Evolutionary conservation across 345 rosid genomes (phyloP), one percentile per base, ranked within the genome.

Genomic region (Trapa bicornis): DNA sequence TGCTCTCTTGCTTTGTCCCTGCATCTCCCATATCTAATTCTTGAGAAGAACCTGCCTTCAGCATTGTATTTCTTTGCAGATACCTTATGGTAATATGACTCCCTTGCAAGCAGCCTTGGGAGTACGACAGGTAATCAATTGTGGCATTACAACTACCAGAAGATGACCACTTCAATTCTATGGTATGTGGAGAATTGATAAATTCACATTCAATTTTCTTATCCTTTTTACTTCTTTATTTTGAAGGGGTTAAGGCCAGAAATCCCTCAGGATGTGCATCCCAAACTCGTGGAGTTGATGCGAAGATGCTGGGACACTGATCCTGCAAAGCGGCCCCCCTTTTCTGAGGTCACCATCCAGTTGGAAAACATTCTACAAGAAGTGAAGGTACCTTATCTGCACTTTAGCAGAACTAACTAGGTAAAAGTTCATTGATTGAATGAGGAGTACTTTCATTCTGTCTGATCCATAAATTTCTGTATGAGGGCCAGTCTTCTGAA

Each of bases 61-160:
- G 10, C 38, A 57, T 42, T 68, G 60, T 47, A 1, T 13, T 41
- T 32, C 65, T 5, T 41, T 70, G 61, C 74, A 88, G 96, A 80
- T 88, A 63, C 91, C 91, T 29, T 88, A 88, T 73, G 82, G 79
- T 57, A 71, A 71, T 71, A 75, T 83, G 91, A 84, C 87, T 62
- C 96, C 96, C 17, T 68, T 88, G 56, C 96, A 88, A 73, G 96
- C 89, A 67, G 96, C 96, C 29, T 65, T 88, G 72, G 96, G 89
- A 76, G 96, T 88, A 61, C 78, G 89, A 79, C 86, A 83, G 91
- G 96, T 84, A 33, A 45, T 50, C 8, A 22, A 22, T 22, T 22
- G 29, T 22, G 29, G 29, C 36, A 48, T 50, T 54, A 35, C 29
- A 7, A 6, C 17, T 16, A 38, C 37, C 38, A 35, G 37, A 64